Evolutionary conservation across 2,329 filamentous ascomycete genomes (phyloP), one percentile per base, ranked within the genome.

Genomic region (Lasiodiplodia gonubiensis): DNA sequence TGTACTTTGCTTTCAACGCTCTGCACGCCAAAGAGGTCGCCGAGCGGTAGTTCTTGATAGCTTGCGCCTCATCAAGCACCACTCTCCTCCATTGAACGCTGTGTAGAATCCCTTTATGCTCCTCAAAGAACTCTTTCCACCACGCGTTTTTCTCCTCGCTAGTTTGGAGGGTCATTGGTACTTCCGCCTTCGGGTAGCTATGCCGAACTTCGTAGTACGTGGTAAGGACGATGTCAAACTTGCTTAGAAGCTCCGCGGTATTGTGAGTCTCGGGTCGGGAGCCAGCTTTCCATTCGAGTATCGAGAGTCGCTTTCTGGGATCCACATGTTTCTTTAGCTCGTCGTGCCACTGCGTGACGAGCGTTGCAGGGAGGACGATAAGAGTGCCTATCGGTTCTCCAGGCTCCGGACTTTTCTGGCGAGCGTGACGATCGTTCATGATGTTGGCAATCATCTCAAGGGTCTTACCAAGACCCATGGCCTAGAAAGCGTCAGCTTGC

Each of bases 11-110:
- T 59, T 76, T 76, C 2, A 84, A 69, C 0, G 74, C 78, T 2
- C 80, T 79, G 68, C 82, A 85, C 3, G 83, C 83, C 42, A 83
- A 73, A 0, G 80, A 82, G 0, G 81, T 85, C 4, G 76, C 74
- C 1, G 73, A 71, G 0, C 67, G 67, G 6, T 80, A 75, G 35
- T 86, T 88, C 69, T 88, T 88, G 68, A 89, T 86, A 0, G 71
- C 71, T 60, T 88, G 86, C 0, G 83, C 86, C 70, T 89, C 87
- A 54, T 89, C 87, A 0, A 89, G 75, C 1, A 89, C 80, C 3
- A 89, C 68, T 1, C 88, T 77, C 49, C 85, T 81, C 78, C 76
- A 79, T 12, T 67, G 46, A 57, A 76, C 74, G 11, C 71, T 67
- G 57, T 79, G 78, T 1, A 79, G 67, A 2, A 72, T 51, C 0